Conservation (phyloP, 164 flowering plant genomes). For the Nymphaea thermarum region DNA sequence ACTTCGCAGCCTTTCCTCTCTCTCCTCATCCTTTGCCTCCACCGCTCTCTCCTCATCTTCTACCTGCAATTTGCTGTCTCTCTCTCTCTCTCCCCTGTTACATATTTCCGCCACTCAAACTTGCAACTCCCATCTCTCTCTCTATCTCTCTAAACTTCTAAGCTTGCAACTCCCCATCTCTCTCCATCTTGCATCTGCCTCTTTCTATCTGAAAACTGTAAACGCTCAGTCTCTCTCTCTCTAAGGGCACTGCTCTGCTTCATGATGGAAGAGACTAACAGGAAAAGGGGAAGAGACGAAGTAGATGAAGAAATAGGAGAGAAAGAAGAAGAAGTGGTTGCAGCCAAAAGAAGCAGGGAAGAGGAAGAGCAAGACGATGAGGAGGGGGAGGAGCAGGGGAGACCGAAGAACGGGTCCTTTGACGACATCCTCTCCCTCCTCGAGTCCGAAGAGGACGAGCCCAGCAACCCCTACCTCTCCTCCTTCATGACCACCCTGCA, state of each 20-base stretch:
- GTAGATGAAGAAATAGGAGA: no score
- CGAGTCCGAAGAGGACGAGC: slow-evolving; percentile 13
- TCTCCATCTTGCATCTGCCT: neutral
- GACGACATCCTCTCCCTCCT: slow-evolving; percentile 7
- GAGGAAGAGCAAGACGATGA: neutral
- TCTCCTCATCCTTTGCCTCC: neutral
- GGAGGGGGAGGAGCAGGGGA: neutral
- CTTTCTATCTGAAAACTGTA: neutral
- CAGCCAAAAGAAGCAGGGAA: neutral
- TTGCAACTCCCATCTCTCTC: neutral
- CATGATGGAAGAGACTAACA: no score
- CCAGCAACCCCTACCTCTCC: slow-evolving; percentile 4
- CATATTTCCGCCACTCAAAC: neutral
- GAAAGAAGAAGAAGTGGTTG: neutral
- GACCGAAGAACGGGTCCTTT: slow-evolving; percentile 1
- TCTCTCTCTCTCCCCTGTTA: neutral
- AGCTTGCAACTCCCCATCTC: neutral
- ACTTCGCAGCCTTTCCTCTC: neutral
- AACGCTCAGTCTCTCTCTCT: neutral
- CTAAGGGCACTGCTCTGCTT: neutral
- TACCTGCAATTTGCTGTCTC: neutral
- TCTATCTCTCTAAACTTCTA: neutral
- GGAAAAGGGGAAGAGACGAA: no score
- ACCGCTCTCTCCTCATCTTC: neutral
- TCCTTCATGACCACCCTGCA: slow-evolving; percentile 5